Percentiles rank a stretch among this genome's conserved stretches.
phyloP scores from a whole-genome alignment of 2,329 filamentous ascomycete species.

The Cladobotryum mycophilum region DNA sequence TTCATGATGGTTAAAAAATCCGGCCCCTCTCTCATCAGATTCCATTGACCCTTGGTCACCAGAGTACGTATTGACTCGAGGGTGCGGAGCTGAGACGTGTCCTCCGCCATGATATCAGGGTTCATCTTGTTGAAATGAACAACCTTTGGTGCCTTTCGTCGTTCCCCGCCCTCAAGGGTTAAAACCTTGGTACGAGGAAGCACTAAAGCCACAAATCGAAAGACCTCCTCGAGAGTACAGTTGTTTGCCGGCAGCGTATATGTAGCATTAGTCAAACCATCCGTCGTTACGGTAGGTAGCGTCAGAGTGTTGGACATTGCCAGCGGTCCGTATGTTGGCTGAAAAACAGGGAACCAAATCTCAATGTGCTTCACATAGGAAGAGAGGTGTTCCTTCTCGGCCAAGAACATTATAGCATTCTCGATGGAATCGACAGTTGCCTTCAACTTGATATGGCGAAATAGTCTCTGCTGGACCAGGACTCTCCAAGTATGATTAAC shows the following conservation, averaged over 20 bases:
- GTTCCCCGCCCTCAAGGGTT: conserved; percentile 70
- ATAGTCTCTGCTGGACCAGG: conserved; percentile 65
- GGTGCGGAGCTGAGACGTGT: conserved; percentile 30
- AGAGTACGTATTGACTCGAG: conserved; percentile 57
- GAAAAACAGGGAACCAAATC: conserved; percentile 72
- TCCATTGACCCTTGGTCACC: conserved; percentile 71
- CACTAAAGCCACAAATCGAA: conserved; percentile 52
- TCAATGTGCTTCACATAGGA: conserved; percentile 65
- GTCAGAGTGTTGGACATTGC: conserved; percentile 38
- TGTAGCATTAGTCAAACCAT: conserved; percentile 50
- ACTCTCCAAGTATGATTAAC: conserved; percentile 58
- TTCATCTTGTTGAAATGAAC: conserved; percentile 25
- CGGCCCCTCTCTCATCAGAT: conserved; percentile 57
- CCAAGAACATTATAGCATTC: conserved; percentile 56
- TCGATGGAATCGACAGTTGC: conserved; percentile 58
- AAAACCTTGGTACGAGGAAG: conserved; percentile 59
- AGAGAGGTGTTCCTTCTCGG: conserved; percentile 50
- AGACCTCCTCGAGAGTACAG: conserved; percentile 63
- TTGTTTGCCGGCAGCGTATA: conserved; percentile 59
- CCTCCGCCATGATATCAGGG: conserved; percentile 20
- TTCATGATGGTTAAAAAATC: conserved; percentile 58
- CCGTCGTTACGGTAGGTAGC: conserved; percentile 47
- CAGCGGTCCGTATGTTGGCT: conserved; percentile 44
- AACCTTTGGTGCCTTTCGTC: conserved; percentile 67
- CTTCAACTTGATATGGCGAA: conserved; percentile 70